Conservation (phyloP, 2,329 filamentous ascomycete genomes). For the Seiridium unicorne region DNA sequence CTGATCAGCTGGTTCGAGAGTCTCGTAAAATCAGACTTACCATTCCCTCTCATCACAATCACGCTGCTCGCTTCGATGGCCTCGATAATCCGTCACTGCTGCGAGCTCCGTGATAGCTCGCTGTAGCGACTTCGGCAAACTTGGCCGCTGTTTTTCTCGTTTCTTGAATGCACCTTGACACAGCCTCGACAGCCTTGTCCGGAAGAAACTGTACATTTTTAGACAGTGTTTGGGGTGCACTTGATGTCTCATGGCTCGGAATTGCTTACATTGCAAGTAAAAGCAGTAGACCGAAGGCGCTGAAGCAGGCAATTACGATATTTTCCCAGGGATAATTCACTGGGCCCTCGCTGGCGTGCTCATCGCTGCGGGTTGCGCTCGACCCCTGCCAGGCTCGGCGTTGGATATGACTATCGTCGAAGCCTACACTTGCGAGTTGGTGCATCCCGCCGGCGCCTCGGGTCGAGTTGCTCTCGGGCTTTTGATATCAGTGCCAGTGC, state of each 20-base stretch:
- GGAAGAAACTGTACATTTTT: background rate
- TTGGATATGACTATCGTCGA: too few species aligned
- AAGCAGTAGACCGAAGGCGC: conserved; percentile 9
- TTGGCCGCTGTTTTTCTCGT: background rate
- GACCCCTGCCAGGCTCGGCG: background rate
- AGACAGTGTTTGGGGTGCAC: background rate
- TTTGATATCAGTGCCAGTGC: too few species aligned
- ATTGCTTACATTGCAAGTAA: conserved; percentile 16
- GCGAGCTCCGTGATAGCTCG: conserved; percentile 17
- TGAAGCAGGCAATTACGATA: conserved; percentile 12
- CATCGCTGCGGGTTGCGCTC: background rate
- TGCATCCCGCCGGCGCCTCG: too few species aligned
- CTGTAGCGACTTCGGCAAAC: conserved; percentile 14
- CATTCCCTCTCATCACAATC: conserved; percentile 16
- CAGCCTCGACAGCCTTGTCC: background rate
- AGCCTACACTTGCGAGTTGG: too few species aligned
- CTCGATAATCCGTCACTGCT: conserved; percentile 16
- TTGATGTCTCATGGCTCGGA: too few species aligned
- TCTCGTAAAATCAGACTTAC: conserved; percentile 11
- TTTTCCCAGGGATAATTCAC: conserved; percentile 17
- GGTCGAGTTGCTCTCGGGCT: too few species aligned
- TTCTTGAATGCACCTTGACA: background rate
- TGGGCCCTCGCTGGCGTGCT: background rate
- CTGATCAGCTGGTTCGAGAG: background rate
- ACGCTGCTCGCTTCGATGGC: conserved; percentile 9